Percentiles rank a stretch among this genome's conserved stretches.
These are phyloP conservation scores for Syzygium jambos DNA, from an alignment of 345 rosid species.

Conservation along the genomic window DNA sequence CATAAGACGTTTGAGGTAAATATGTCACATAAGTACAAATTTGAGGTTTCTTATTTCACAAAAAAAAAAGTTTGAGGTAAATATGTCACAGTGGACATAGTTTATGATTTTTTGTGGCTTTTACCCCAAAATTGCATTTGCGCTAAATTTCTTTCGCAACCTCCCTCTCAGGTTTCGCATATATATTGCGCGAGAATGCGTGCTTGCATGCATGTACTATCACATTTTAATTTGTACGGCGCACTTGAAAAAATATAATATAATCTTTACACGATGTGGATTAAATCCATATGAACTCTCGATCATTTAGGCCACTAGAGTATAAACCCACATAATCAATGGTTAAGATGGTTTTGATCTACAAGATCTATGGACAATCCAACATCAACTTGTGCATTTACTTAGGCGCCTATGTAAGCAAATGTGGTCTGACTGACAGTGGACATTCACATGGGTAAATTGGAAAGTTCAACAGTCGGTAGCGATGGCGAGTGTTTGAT, in stretches of 20 bases:
- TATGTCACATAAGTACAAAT: no score
- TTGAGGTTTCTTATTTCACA: no score
- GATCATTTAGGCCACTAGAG: background rate
- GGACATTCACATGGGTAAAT: background rate
- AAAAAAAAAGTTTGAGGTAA: no score
- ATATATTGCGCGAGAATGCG: background rate
- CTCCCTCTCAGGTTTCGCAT: background rate
- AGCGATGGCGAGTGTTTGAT: background rate
- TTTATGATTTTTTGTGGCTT: no score
- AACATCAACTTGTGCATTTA: background rate
- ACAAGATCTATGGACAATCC: background rate
- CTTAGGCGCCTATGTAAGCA: background rate
- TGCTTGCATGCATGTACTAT: background rate
- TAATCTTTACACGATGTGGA: background rate
- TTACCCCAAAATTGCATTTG: background rate
- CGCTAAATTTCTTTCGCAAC: background rate
- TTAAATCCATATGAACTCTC: background rate
- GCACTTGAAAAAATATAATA: background rate
- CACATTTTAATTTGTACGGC: background rate
- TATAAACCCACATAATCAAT: background rate
- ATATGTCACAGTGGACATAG: no score
- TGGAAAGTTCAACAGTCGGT: background rate
- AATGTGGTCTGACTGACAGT: background rate
- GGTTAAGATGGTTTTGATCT: background rate
- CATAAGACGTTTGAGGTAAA: no score